Conservation (phyloP, 2,329 filamentous ascomycete species). For the Penicillium psychrosexuale region DNA sequence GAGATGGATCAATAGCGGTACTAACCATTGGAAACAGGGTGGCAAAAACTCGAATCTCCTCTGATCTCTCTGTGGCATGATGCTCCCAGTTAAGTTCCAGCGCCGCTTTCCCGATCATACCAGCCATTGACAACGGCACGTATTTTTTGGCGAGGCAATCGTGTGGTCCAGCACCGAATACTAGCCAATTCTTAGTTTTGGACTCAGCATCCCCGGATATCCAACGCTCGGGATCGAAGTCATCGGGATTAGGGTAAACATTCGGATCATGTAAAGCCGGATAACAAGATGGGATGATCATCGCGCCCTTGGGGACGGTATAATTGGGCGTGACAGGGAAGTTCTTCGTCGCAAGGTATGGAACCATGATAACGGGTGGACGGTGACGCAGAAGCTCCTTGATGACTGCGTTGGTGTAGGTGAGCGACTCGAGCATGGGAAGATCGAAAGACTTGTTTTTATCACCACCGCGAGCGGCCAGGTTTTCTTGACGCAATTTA, state of each 20-base stretch:
- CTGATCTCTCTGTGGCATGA: constrained; percentile 48
- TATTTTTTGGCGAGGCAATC: constrained; percentile 52
- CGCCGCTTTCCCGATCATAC: constrained; percentile 53
- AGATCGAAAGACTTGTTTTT: constrained; percentile 43
- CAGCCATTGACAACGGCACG: constrained; percentile 51
- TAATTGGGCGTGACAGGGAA: constrained; percentile 51
- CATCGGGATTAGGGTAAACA: constrained; percentile 48
- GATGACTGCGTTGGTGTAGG: constrained; percentile 53
- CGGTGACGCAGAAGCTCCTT: constrained; percentile 54
- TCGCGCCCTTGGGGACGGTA: constrained; percentile 50
- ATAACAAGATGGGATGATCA: constrained; percentile 53
- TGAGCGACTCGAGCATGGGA: constrained; percentile 49
- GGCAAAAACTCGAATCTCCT: constrained; percentile 53
- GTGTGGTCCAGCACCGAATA: constrained; percentile 53
- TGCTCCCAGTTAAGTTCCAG: constrained; percentile 53
- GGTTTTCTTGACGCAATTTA: constrained; percentile 49
- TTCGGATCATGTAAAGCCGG: constrained; percentile 52
- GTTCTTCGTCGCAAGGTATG: constrained; percentile 49
- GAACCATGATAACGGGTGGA: constrained; percentile 55
- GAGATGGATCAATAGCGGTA: neutral
- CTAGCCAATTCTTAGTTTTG: constrained; percentile 55
- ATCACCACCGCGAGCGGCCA: constrained; percentile 46
- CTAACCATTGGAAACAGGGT: constrained; percentile 51
- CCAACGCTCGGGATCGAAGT: constrained; percentile 53
- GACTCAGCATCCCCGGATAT: constrained; percentile 51